Percentiles rank a stretch among this genome's conserved stretches.
Conservation (phyloP, 2,329 filamentous ascomycete genomes). For the Ascomycota sp. region DNA sequence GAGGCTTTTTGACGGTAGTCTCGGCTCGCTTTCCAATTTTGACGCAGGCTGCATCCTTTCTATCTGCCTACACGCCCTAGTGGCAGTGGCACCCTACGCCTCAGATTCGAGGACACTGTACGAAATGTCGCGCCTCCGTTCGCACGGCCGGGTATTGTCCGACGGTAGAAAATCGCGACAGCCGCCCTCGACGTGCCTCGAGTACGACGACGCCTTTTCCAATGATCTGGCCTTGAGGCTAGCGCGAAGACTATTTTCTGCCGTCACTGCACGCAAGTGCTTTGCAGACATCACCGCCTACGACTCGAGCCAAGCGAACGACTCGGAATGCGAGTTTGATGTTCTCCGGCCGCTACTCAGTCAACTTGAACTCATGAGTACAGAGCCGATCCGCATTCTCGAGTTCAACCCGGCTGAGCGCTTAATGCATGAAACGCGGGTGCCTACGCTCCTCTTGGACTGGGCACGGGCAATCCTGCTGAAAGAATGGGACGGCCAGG, state of each 20-base stretch:
- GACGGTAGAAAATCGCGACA: constrained; percentile 25
- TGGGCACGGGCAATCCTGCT: constrained; percentile 59
- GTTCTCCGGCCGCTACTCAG: constrained; percentile 27
- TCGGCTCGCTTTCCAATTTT: constrained; percentile 14
- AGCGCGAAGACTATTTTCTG: constrained; percentile 36
- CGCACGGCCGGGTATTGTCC: constrained; percentile 28
- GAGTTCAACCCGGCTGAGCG: constrained; percentile 29
- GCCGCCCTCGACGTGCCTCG: constrained; percentile 28
- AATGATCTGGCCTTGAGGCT: constrained; percentile 38
- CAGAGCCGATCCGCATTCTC: constrained; percentile 22
- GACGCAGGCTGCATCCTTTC: constrained; percentile 34
- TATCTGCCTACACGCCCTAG: constrained; percentile 41
- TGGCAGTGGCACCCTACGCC: constrained; percentile 34
- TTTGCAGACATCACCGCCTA: constrained; percentile 24
- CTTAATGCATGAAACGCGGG: constrained; percentile 33
- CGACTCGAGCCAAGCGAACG: constrained; percentile 13
- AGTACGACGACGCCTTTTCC: constrained; percentile 43
- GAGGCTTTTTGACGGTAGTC: constrained; percentile 1
- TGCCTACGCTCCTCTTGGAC: constrained; percentile 39
- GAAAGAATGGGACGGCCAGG: constrained; percentile 60
- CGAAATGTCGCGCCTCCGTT: constrained; percentile 40
- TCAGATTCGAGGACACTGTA: constrained; percentile 26
- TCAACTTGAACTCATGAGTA: constrained; percentile 31
- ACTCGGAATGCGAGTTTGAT: constrained; percentile 14
- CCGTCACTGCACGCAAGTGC: constrained; percentile 29